Percentiles rank a stretch among this genome's conserved stretches.
These are phyloP conservation scores for Lepidium africanum DNA, from an alignment of 345 rosid species.

Conservation along the genomic window DNA sequence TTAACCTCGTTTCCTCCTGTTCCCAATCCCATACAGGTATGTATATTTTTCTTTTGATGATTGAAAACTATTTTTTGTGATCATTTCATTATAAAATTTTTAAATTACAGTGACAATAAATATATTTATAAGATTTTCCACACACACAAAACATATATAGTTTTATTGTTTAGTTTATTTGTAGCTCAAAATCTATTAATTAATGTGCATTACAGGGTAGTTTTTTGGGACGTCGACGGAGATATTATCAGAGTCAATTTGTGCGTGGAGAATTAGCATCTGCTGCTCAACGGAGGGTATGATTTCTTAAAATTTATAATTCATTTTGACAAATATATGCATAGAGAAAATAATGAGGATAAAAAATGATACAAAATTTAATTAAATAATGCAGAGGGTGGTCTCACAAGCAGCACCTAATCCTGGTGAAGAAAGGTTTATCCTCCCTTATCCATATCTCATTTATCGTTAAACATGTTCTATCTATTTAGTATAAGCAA, in stretches of 20 bases:
- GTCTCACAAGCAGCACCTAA: not conserved
- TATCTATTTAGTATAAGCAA: not conserved
- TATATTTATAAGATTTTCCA: not conserved
- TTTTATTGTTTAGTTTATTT: not conserved
- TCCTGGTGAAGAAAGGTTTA: not conserved
- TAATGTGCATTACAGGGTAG: not conserved
- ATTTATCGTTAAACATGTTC: not conserved
- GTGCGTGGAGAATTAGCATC: not conserved
- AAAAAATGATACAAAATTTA: not conserved
- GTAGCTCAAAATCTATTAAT: not conserved
- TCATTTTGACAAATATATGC: too few relatives aligned
- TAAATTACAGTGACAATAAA: not conserved
- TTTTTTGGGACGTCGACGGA: not conserved
- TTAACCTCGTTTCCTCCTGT: not conserved
- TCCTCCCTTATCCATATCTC: not conserved
- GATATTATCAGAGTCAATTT: not conserved
- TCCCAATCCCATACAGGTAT: constrained; percentile 5
- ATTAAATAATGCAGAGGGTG: constrained; percentile 3
- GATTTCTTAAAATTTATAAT: too few relatives aligned
- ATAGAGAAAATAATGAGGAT: not conserved
- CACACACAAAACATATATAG: not conserved
- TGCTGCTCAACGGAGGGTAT: not conserved
- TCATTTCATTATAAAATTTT: not conserved
- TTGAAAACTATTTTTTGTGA: not conserved
- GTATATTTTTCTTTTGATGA: not conserved